phyloP scores from a whole-genome alignment of 176 grass and related monocot genomes.

The Carex cristatella region DNA sequence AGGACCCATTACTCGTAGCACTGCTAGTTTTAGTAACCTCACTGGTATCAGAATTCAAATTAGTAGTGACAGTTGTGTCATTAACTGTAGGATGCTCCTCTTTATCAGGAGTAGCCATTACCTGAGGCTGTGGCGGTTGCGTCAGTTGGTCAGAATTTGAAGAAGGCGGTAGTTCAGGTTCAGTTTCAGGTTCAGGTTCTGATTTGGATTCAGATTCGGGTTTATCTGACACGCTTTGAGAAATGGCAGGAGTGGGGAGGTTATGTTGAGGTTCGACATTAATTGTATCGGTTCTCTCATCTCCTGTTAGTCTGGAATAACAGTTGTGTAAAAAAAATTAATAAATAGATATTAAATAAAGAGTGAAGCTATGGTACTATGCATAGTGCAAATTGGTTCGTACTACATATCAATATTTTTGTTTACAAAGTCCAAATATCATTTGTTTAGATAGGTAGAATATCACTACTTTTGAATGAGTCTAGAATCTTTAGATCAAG shows the following conservation, averaged over 20 bases:
- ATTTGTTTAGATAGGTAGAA: too few relatives aligned
- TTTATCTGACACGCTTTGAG: neutral
- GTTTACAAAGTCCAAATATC: too few relatives aligned
- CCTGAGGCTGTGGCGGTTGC: neutral
- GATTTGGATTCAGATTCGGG: neutral
- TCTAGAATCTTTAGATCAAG: too few relatives aligned
- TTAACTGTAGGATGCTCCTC: neutral
- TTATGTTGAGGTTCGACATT: neutral
- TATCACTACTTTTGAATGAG: too few relatives aligned
- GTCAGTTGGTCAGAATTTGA: neutral
- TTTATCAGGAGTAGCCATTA: neutral
- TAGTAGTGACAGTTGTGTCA: neutral
- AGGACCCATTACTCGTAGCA: neutral
- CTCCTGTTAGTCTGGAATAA: conserved; percentile 6
- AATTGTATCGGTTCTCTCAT: conserved; percentile 5
- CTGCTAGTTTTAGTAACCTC: neutral
- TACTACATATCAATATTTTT: too few relatives aligned
- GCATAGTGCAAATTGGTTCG: too few relatives aligned
- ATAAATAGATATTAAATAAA: neutral
- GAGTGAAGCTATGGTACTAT: too few relatives aligned
- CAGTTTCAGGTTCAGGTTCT: neutral
- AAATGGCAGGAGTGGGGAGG: neutral
- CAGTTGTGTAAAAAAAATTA: neutral
- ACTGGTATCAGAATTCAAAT: neutral
- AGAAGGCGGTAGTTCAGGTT: neutral